Evolutionary conservation across 2,329 filamentous ascomycete species (phyloP), one percentile per base, ranked within the genome.

Genomic region (Aspergillus pseudoglaucus): DNA sequence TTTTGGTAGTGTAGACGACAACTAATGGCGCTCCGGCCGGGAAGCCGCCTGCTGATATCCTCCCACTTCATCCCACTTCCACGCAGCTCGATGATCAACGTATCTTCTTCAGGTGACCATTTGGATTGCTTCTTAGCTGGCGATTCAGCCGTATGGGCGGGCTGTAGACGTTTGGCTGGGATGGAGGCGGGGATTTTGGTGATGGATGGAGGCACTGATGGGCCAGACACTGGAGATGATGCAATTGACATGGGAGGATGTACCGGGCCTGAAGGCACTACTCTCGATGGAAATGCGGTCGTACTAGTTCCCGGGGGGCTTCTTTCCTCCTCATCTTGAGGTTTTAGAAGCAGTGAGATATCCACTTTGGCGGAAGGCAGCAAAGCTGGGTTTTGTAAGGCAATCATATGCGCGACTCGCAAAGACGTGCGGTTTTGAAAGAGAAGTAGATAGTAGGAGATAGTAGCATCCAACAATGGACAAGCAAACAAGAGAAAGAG

Each of bases 31-130:
- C 90, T 96, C 59, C 93, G 82, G 53, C 91, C 91, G 2, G 90
- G 90, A 44, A 97, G 75, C 47, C 85, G 82, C 73, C 91, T 94
- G 53, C 89, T 94, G 60, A 97, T 96, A 68, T 97, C 91, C 65
- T 97, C 91, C 93, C 91, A 97, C 66, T 97, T 97, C 89, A 96
- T 95, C 7, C 88, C 88, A 59, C 84, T 84, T 33, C 89, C 88
- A 49, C 91, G 83, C 53, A 97, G 80, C 67, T 94, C 88, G 60
- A 96, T 95, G 59, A 95, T 95, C 43, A 93, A 75, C n/a, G 87
- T 82, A 68, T 97, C 90, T 68, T 97, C 91, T 53, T 96, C 89
- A 1, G 86, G 78, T 4, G 88, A 94, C 93, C 93, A 97, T 70
- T 97, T 97, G 64, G 88, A 95, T 69, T 96, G 90, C 72, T 91